These are phyloP conservation scores for Tricholoma terreum DNA, from an alignment of 768 basidiomycete species.

Conservation along the genomic window DNA sequence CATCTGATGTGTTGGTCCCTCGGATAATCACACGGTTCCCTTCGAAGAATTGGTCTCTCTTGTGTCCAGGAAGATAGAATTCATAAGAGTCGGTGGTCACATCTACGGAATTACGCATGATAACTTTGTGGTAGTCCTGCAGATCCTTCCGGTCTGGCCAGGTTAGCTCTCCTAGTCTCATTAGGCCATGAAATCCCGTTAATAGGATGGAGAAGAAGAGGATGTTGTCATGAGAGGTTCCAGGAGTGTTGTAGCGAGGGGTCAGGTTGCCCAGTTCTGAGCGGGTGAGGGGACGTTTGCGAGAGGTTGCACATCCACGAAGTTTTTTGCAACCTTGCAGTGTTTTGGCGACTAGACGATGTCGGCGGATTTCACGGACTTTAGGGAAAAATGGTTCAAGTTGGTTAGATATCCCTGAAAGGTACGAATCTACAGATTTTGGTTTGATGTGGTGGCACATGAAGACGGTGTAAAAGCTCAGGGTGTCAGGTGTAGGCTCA, in stretches of 20 bases:
- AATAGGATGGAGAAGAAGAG: conserved; percentile 29
- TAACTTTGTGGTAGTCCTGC: conserved; percentile 1
- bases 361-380: no score
- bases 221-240: conserved; percentile 14
- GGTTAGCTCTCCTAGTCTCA: conserved; percentile 25
- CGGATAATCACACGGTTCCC: no score
- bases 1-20: background rate
- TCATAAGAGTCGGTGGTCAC: background rate
- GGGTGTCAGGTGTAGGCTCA: conserved; percentile 35
- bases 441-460: no score
- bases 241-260: no score
- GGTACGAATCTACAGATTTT: no score
- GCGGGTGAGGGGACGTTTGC: conserved; percentile 22
- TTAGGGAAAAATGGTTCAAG: no score
- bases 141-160: conserved; percentile 17
- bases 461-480: conserved; percentile 33
- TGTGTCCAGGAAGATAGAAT: conserved; percentile 13
- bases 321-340: no score
- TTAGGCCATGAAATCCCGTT: conserved; percentile 22
- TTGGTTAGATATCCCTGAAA: no score
- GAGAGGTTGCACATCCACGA: conserved; percentile 1
- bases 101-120: background rate
- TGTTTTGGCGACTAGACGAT: no score
- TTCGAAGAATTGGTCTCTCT: conserved; percentile 20
- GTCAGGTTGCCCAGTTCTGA: background rate